Evolutionary conservation across 2,329 filamentous ascomycete genomes (phyloP), one percentile per base, ranked within the genome.

Genomic region (Alternaria novae-zelandiae): DNA sequence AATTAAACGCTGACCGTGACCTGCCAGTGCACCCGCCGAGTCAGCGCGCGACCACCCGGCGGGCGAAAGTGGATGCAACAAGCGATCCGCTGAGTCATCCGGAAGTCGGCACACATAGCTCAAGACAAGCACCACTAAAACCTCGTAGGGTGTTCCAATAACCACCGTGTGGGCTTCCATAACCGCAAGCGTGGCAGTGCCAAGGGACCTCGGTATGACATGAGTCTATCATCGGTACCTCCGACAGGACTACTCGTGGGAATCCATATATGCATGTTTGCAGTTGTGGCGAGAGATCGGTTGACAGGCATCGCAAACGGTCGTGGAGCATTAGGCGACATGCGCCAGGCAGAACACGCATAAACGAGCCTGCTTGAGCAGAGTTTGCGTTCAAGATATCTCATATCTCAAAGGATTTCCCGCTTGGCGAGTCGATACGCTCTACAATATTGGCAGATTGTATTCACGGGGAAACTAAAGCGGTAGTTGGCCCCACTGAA

Each of bases 151-250:
- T 44, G 47, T 58, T 50, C 32, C 54, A 26, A 57, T 21, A 28
- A 59, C 26, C 49, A 64, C 12, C 41, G 30, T 59, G 21, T 50
- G 25, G 55, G 49, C 60, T 30, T 53, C 59, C 49, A 46, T 32
- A 54, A 47, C 13, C 41, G 56, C 47, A 56, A 21, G 21, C 47
- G 47, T 49, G 44, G 46, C 28, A 53, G 45, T n/a, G 61, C 64
- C 64, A 66, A 67, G 61, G 20, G 47, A 30, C 55, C 46, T 49
- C 45, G 26, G 59, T 67, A 65, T 60, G 62, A 57, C 65, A 67
- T 55, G 50, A 43, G 41, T 59, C 55, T 53, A 59, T 50, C 15
- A 23, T 56, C 36, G 58, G 58, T 53, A 51, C 53, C 13, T 57
- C 50, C 28, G 57, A 59, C 32, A 43, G 26, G 25, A 45, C 23